Base-by-base conservation (phyloP, 768 basidiomycete species). In the Russula brevipes region DNA sequence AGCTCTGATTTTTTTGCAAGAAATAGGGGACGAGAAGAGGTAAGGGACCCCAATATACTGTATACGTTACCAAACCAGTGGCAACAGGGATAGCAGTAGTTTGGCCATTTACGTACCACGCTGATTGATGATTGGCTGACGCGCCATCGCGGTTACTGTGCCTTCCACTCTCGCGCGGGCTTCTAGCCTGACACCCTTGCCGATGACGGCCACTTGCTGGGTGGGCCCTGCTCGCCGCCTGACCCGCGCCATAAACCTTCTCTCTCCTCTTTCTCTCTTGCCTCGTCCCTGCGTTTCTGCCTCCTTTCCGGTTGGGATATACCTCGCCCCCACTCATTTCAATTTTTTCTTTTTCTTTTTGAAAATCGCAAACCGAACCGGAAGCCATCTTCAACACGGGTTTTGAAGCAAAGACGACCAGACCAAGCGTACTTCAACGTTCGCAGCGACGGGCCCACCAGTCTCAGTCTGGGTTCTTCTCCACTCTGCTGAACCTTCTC, bases 31-130 rank as follows among this genome's bases (percentile, higher is more conserved):
- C 17, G 47, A 50, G 61, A 61, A 52, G 61, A 35, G 16, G 11
- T n/a, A 38, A 44, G 35, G 33, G 50, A 30, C 8, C 3, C 56
- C 61, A 44, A 58, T 24, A 24, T 24, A 24, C 24, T 24, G 46
- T 53, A 57, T 44, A 19, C 46, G 39, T 53, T 14, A 24, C 45
- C 33, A 38, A 38, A 46, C n/a, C 10, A 30, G 9, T 0, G 46
- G 42, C 47, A 39, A 44, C 57, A 16, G 33, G 33, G 31, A 36
- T 35, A 47, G 63, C 6, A 55, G 31, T 4, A 11, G 10, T 11
- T 33, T 64, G 31, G 31, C 63, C 41, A 35, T 60, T 60, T 64
- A 64, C 58, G 63, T 64, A 60, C 41, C 14, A 57, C 58, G 63
- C 58, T 41, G 11, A 16, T 16, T 4, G 30, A n/a, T 58, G 62